These are phyloP conservation scores for Talaromyces ruber DNA, from an alignment of 495 filamentous ascomycete genomes.

Conservation along the genomic window DNA sequence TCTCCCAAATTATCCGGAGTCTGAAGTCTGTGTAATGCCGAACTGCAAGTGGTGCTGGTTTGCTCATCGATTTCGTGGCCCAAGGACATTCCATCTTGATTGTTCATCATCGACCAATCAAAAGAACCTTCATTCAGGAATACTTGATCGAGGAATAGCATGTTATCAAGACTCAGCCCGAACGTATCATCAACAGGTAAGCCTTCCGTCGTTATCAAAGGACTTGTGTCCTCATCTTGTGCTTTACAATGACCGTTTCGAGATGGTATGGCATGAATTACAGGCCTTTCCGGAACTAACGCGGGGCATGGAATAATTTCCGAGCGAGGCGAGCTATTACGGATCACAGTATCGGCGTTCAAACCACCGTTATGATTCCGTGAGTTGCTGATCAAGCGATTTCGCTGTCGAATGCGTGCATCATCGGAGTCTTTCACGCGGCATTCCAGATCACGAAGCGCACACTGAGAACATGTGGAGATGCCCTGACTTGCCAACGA, in stretches of 20 bases:
- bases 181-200: background rate
- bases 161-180: background rate
- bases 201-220: background rate
- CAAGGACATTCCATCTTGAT: background rate
- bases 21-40: background rate
- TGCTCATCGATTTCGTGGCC: background rate
- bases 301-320: background rate
- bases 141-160: background rate
- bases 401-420: background rate
- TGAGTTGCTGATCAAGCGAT: background rate
- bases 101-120: background rate
- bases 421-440: background rate
- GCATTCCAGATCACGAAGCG: background rate
- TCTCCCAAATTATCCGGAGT: background rate
- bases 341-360: background rate
- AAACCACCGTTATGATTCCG: too few species aligned
- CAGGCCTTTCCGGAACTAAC: background rate
- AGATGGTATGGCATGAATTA: background rate
- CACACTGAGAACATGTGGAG: background rate
- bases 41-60: background rate
- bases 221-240: background rate
- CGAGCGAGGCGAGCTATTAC: background rate
- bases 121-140: background rate
- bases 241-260: background rate
- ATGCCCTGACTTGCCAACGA: background rate